phyloP scores from a whole-genome alignment of 169 alveolate genomes.

The Plasmodium adleri region DNA sequence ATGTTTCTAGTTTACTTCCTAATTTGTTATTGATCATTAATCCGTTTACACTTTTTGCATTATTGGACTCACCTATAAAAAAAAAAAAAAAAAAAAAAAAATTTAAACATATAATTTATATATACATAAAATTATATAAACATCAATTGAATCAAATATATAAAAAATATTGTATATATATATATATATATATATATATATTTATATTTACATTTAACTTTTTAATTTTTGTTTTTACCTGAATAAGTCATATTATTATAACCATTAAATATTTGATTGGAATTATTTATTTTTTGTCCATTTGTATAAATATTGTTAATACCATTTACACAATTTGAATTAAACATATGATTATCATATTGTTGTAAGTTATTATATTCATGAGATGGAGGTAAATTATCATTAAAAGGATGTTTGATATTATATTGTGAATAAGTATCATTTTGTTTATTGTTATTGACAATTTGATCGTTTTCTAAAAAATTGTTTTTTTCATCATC shows the following conservation, averaged over 20 bases:
- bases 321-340: conserved; percentile 21
- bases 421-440: conserved; percentile 30
- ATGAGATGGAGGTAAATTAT: neutral
- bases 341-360: conserved; percentile 9
- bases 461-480: conserved; percentile 10
- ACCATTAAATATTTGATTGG: neutral
- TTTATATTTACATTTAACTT: neutral
- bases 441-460: conserved; percentile 11
- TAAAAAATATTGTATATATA: neutral
- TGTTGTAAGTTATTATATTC: conserved; percentile 41
- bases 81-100: neutral
- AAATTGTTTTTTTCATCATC: conserved; percentile 19
- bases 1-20: conserved; percentile 7
- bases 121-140: neutral
- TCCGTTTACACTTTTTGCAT: neutral
- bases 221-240: conserved; percentile 20
- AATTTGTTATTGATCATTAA: neutral
- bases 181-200: neutral
- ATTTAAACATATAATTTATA: neutral
- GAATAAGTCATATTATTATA: neutral
- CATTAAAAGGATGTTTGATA: conserved; percentile 20
- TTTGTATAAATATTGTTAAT: conserved; percentile 14
- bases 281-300: conserved; percentile 2
- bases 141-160: neutral
- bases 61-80: conserved; percentile 20